Conservation (phyloP, 2,329 filamentous ascomycete genomes). For the Aspergillus fijiensis region DNA sequence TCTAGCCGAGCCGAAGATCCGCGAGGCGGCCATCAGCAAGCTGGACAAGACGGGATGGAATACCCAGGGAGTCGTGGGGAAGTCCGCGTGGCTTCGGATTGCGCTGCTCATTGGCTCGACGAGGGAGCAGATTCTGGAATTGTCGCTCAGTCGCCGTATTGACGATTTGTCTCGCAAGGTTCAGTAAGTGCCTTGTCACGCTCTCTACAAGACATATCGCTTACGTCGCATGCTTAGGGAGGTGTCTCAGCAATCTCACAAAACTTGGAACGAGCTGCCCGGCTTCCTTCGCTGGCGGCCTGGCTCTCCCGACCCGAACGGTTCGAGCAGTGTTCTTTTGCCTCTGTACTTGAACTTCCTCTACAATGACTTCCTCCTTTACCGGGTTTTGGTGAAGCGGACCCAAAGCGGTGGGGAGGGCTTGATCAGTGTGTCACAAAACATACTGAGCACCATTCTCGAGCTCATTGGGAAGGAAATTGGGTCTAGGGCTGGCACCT, state of each 20-base stretch:
- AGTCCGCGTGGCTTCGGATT: constrained; percentile 6
- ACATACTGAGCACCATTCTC: constrained; percentile 24
- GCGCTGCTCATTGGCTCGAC: constrained; percentile 7
- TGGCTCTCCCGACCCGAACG: constrained; percentile 5
- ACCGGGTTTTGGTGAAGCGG: constrained; percentile 21
- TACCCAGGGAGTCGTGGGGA: constrained; percentile 4
- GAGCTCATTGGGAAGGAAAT: constrained; percentile 13
- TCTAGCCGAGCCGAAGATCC: constrained; percentile 2
- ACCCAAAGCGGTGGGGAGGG: constrained; percentile 19
- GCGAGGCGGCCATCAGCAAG: constrained; percentile 4
- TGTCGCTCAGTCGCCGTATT: constrained; percentile 15
- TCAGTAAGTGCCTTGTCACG: constrained; percentile 11
- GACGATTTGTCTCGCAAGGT: constrained; percentile 19
- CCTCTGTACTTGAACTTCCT: constrained; percentile 24
- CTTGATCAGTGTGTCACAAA: constrained; percentile 22
- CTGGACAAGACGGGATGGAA: constrained; percentile 8
- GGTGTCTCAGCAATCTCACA: constrained; percentile 17
- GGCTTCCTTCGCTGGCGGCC: constrained; percentile 22
- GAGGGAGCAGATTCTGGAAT: constrained; percentile 4
- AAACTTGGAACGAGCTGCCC: constrained; percentile 17
- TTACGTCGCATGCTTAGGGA: constrained; percentile 6
- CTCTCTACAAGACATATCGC: not conserved
- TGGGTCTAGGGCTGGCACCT: constrained; percentile 12
- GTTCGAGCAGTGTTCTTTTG: constrained; percentile 14
- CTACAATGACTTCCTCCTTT: constrained; percentile 27